Conservation (phyloP, 805 yeast species). For the Lipomyces lipofer region DNA sequence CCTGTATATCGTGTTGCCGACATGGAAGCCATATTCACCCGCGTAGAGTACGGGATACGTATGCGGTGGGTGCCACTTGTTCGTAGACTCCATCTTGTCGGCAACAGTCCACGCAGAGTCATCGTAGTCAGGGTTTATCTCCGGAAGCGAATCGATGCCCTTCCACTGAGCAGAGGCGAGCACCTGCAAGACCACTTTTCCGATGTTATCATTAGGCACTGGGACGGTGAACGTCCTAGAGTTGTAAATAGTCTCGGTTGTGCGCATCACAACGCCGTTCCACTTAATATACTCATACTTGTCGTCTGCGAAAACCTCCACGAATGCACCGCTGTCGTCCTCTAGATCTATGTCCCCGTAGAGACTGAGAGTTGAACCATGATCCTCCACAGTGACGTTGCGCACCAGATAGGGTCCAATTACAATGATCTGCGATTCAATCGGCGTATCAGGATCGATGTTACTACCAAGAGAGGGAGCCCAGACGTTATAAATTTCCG, state of each 20-base stretch:
- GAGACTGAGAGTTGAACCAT: conserved; percentile 3
- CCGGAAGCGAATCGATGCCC: conserved; percentile 19
- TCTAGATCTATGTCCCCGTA: conserved; percentile 24
- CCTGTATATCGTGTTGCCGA: conserved; percentile 17
- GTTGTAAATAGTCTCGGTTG: conserved; percentile 8
- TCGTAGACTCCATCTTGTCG: conserved; percentile 13
- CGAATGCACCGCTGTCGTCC: conserved; percentile 3
- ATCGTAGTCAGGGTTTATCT: conserved; percentile 7
- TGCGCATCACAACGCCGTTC: conserved; percentile 13
- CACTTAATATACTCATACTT: conserved; percentile 10
- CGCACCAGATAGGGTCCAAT: conserved; percentile 27
- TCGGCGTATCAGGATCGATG: conserved; percentile 9
- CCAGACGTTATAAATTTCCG: conserved; percentile 23
- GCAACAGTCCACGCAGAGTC: conserved; percentile 20
- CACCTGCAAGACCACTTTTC: conserved; percentile 11
- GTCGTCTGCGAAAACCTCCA: conserved; percentile 18
- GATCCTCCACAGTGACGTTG: conserved; percentile 7
- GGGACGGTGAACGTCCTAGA: conserved; percentile 17
- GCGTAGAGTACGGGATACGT: conserved; percentile 25
- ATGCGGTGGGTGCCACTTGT: conserved; percentile 11
- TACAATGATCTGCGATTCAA: conserved; percentile 15
- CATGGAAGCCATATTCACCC: conserved; percentile 25
- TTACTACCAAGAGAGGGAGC: conserved; percentile 17
- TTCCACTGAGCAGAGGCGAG: conserved; percentile 13
- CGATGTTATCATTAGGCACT: conserved; percentile 11